Conservation (phyloP, 176 grass and related monocot genomes). For the Miscanthus lutarioriparius region DNA sequence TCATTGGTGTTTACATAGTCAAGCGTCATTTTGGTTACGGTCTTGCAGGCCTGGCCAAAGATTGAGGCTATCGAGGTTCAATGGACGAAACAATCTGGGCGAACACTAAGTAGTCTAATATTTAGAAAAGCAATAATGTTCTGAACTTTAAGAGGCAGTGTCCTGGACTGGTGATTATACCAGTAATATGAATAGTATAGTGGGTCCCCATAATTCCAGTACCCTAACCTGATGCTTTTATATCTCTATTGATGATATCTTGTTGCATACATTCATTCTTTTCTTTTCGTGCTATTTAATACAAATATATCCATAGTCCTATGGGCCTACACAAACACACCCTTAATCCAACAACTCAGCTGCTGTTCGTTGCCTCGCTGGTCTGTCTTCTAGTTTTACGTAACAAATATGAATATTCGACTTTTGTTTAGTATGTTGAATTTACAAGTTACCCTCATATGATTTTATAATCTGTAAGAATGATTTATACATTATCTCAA, state of each 20-base stretch:
- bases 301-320: no score
- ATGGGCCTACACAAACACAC: no score
- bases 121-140: background rate
- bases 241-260: background rate
- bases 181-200: background rate
- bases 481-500: background rate
- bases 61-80: background rate
- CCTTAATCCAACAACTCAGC: no score
- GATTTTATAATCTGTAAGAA: no score
- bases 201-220: background rate
- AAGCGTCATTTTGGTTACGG: background rate
- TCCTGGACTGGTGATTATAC: background rate
- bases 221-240: background rate
- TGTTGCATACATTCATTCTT: no score
- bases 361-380: no score
- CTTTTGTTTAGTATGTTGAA: no score
- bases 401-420: no score
- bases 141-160: background rate
- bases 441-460: no score
- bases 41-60: background rate
- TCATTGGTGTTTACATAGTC: background rate
- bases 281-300: no score
- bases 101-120: background rate
- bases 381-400: no score
- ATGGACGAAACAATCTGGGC: background rate